A percentile compares a stretch with the other conserved stretches of the same genome.
These are phyloP conservation scores for Aureobasidium sp. DNA, from an alignment of 2,329 filamentous ascomycete species.

Conservation along the genomic window DNA sequence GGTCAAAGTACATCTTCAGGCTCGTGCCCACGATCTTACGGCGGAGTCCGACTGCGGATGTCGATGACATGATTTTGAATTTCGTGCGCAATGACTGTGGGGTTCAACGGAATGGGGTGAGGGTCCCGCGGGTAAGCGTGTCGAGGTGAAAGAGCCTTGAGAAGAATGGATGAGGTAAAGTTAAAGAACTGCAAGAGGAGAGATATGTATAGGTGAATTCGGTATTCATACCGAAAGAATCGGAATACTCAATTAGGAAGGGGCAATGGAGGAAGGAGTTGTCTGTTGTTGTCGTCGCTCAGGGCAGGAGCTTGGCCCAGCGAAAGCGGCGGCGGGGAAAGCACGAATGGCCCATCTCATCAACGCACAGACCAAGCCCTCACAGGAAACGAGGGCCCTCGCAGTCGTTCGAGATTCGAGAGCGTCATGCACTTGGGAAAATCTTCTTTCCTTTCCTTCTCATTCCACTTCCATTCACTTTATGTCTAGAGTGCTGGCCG, in stretches of 20 bases:
- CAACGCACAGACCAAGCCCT: not conserved
- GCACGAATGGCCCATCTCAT: not conserved
- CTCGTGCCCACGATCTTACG: conserved; percentile 65
- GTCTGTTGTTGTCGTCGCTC: not conserved
- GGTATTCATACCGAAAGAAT: not conserved
- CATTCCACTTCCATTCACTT: not conserved
- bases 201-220: not conserved
- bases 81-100: not conserved
- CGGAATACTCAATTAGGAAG: conserved; percentile 1
- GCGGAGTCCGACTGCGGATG: conserved; percentile 19
- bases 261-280: not conserved
- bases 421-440: conserved; percentile 13
- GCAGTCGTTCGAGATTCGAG: not conserved
- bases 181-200: not conserved
- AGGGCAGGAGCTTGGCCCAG: not conserved
- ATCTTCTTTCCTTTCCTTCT: not conserved
- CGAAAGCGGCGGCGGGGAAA: conserved; percentile 8
- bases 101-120: conserved; percentile 9
- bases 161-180: not conserved
- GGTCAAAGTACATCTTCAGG: conserved; percentile 75
- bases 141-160: not conserved
- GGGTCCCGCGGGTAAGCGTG: not conserved
- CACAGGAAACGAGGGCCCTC: not conserved
- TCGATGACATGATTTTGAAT: conserved; percentile 6
- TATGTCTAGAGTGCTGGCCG: conserved; percentile 40